Evolutionary conservation across 225 moss, liverwort and hornwort species (phyloP).

Genomic region (Bryum argenteum): DNA sequence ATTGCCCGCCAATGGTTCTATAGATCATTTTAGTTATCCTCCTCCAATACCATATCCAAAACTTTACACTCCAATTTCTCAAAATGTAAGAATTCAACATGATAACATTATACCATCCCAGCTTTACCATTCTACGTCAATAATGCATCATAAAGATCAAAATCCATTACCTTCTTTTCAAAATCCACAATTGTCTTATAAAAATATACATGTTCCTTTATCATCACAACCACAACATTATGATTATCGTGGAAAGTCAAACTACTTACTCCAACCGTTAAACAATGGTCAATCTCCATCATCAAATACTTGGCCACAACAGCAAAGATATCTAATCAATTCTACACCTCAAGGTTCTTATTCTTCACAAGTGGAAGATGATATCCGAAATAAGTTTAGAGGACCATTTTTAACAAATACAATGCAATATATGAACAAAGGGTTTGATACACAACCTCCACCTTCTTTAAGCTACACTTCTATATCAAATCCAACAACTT

Average conservation of each 20-base stretch:
- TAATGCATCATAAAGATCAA: background rate
- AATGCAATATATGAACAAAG: constrained; percentile 7
- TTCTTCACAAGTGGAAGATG: constrained; percentile 18
- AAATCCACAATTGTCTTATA: constrained; percentile 12
- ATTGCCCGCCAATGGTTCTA: background rate
- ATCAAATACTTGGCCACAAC: background rate
- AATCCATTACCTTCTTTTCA: background rate
- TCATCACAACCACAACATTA: constrained; percentile 1
- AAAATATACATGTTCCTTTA: constrained; percentile 5
- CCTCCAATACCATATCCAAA: constrained; percentile 19
- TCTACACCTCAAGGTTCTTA: background rate
- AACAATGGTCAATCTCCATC: background rate
- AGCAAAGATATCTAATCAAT: background rate
- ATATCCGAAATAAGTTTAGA: background rate
- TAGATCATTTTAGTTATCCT: background rate
- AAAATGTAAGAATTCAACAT: constrained; percentile 10
- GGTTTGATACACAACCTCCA: constrained; percentile 11
- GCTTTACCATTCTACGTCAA: background rate
- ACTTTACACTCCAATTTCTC: background rate
- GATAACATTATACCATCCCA: background rate
- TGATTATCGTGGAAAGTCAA: background rate
- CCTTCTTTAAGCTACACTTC: background rate
- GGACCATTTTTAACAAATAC: background rate
- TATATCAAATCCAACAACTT: background rate
- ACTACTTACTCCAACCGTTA: background rate